Evolutionary conservation across 2,329 filamentous ascomycete genomes (phyloP).

Genomic region (Pseudopyrenochaeta lycopersici): DNA sequence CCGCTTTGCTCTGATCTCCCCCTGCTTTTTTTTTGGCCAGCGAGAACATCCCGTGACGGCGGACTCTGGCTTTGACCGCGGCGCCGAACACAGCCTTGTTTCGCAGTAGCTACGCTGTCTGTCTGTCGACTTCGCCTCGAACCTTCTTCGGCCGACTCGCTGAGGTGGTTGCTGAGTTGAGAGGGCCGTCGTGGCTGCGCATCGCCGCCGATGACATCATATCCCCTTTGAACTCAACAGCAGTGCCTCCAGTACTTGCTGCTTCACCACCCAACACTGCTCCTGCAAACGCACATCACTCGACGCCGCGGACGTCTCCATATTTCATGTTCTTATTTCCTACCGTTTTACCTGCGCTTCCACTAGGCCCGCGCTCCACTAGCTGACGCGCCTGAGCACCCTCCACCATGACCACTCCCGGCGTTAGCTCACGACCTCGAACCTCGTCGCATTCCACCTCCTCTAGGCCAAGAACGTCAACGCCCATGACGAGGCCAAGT

Average conservation of each 20-base stretch:
- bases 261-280: slow-evolving; percentile 5
- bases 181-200: background rate
- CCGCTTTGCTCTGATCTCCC: background rate
- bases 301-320: slow-evolving; percentile 18
- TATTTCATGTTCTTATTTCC: slow-evolving; percentile 36
- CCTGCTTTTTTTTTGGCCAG: slow-evolving; percentile 6
- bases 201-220: background rate
- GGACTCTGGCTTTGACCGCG: background rate
- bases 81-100: slow-evolving; percentile 4
- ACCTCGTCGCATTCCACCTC: slow-evolving; percentile 37
- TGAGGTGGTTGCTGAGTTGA: background rate
- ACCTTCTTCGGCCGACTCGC: background rate
- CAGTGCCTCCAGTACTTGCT: background rate
- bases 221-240: slow-evolving; percentile 1
- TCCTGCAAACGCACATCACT: slow-evolving; percentile 9
- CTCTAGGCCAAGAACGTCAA: slow-evolving; percentile 32
- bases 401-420: slow-evolving; percentile 46
- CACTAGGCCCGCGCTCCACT: slow-evolving; percentile 22
- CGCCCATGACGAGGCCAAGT: slow-evolving; percentile 41
- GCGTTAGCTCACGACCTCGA: slow-evolving; percentile 42
- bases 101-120: slow-evolving; percentile 4
- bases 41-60: background rate
- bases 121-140: slow-evolving; percentile 5
- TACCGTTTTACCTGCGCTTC: slow-evolving; percentile 14
- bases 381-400: slow-evolving; percentile 11